Base-by-base conservation (phyloP, 352 stramenopile genomes). In the Phytophthora cryptogea region DNA sequence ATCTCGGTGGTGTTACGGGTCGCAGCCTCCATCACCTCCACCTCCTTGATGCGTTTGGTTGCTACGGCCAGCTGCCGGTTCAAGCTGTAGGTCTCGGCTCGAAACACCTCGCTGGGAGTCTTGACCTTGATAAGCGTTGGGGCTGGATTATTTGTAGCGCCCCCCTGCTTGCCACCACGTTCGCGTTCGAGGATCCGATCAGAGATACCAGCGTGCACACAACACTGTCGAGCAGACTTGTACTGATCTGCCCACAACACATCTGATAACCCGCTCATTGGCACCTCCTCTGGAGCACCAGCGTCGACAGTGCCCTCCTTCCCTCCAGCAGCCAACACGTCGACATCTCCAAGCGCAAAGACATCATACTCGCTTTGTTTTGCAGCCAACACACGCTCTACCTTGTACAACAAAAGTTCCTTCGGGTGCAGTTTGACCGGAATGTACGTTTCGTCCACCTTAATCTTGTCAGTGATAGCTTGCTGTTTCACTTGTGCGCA, bases 401-500 rank as follows among this genome's bases (percentile, higher is more conserved):
- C 68, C 47, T 87, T 84, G 46, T 89, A 92, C 13, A 91, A 56
- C 27, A 92, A 33, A 28, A 92, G 63, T 54, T 92, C 83, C 27
- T 80, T 80, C 7, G 80, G 80, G 27, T 92, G 80, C 31, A 94
- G 68, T 44, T 69, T 72, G 7, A 96, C 67, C 2, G 72, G 86
- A 20, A 91, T 80, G 54, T 91, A 91, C 14, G 76, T 91, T 58
- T 91, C 76, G 14, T 80, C 74, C 33, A 96, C 72, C 20, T 67
- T 69, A 53, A 93, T 88, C 54, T 89, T 87, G 55, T 79, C 84
- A 0, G 81, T 90, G 57, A 96, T 91, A 37, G 80, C 87, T 54
- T 90, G 76, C 48, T 89, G 75, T 42, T 90, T 85, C 10, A 94
- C 85, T 56, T 92, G 82, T 14, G 86, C 86, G 31, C 83, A 92